phyloP scores from a whole-genome alignment of 2,329 filamentous ascomycete genomes.

The Fusarium sp. region DNA sequence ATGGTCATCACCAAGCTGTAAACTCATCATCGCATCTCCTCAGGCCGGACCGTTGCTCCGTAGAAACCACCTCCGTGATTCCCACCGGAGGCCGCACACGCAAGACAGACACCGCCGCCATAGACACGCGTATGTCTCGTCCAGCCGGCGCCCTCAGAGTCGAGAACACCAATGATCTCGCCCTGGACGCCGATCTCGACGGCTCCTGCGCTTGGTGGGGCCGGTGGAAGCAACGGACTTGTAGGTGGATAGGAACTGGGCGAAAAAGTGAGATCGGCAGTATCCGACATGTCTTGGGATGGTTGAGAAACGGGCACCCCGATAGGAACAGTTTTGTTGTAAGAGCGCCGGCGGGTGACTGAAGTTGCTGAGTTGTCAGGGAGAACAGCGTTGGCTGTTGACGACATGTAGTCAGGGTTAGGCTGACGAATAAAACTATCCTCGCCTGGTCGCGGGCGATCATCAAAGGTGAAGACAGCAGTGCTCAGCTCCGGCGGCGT shows the following conservation, averaged over 20 bases:
- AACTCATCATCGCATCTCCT: constrained; percentile 61
- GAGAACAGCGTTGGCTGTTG: constrained; percentile 49
- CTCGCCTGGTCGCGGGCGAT: constrained; percentile 48
- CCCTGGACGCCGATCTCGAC: constrained; percentile 61
- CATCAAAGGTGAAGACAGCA: constrained; percentile 60
- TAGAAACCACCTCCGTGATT: constrained; percentile 65
- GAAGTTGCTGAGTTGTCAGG: constrained; percentile 49
- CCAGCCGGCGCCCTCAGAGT: constrained; percentile 65
- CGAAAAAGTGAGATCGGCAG: constrained; percentile 54
- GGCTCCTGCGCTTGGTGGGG: constrained; percentile 54
- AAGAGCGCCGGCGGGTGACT: constrained; percentile 58
- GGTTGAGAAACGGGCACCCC: constrained; percentile 49
- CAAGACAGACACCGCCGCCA: constrained; percentile 69
- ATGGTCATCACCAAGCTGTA: constrained; percentile 7
- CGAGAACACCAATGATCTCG: constrained; percentile 64
- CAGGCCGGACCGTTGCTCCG: constrained; percentile 65
- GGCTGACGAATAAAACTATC: constrained; percentile 62
- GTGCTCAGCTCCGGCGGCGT: constrained; percentile 62
- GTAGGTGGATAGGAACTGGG: constrained; percentile 65
- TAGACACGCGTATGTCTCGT: constrained; percentile 71
- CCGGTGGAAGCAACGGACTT: constrained; percentile 62
- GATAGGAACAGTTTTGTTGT: constrained; percentile 58
- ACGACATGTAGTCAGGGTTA: constrained; percentile 64
- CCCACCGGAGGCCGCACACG: constrained; percentile 64
- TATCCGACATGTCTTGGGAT: constrained; percentile 42